These are phyloP conservation scores for Pythium monospermum DNA, from an alignment of 352 stramenopile species.

Conservation along the genomic window DNA sequence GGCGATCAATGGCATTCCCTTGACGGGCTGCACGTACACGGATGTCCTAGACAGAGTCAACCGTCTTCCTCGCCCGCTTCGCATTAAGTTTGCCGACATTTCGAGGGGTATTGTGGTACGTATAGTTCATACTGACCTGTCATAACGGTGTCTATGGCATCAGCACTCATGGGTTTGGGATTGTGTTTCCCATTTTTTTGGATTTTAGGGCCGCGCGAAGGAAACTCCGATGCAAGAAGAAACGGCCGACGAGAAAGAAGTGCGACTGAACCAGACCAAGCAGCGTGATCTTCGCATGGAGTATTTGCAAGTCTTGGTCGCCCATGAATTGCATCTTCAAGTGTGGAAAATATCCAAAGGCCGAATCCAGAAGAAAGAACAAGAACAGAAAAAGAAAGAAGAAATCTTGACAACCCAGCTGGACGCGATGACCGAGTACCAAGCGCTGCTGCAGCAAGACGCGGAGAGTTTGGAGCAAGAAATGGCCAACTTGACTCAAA, in stretches of 20 bases:
- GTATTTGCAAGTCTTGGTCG: constrained; percentile 73
- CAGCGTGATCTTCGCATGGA: constrained; percentile 66
- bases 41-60: constrained; percentile 78
- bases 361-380: constrained; percentile 38
- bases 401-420: constrained; percentile 47
- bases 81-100: constrained; percentile 82
- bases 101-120: constrained; percentile 75
- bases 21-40: constrained; percentile 75
- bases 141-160: too few relatives aligned
- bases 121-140: too few relatives aligned
- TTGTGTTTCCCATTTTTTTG: not conserved
- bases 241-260: constrained; percentile 67
- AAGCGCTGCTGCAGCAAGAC: constrained; percentile 52
- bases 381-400: constrained; percentile 54
- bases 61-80: constrained; percentile 53
- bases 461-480: constrained; percentile 52
- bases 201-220: constrained; percentile 46
- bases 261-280: constrained; percentile 41
- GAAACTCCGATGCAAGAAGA: constrained; percentile 57
- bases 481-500: constrained; percentile 38
- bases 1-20: constrained; percentile 67
- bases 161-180: too few relatives aligned
- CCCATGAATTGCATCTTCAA: constrained; percentile 71
- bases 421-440: constrained; percentile 34
- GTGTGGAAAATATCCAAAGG: constrained; percentile 61